Percentiles rank a stretch among this genome's conserved stretches.
phyloP scores from a whole-genome alignment of 2,329 filamentous ascomycete genomes.

The Fusarium compactum region DNA sequence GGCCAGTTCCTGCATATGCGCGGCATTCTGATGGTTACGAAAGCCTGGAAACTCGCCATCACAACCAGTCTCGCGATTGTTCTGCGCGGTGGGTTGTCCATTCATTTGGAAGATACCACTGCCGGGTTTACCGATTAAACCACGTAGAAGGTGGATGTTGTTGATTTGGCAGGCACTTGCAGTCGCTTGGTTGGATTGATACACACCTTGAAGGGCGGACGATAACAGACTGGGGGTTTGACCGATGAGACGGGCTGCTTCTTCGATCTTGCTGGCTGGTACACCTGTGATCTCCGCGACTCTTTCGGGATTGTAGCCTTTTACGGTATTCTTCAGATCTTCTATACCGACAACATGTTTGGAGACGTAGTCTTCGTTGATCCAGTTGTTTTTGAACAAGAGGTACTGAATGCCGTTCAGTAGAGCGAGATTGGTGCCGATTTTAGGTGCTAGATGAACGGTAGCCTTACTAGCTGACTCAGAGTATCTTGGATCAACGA shows the following conservation, averaged over 20 bases:
- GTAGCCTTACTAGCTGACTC: background rate
- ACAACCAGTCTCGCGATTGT: background rate
- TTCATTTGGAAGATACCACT: slow-evolving; percentile 11
- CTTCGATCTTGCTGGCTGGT: background rate
- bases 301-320: background rate
- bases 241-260: background rate
- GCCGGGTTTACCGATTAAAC: background rate
- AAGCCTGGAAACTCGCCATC: background rate
- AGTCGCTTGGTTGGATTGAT: background rate
- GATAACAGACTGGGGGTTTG: background rate
- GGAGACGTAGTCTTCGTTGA: background rate
- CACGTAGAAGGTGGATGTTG: background rate
- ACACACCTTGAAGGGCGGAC: background rate
- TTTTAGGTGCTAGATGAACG: background rate
- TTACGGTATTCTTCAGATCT: background rate
- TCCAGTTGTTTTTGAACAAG: background rate
- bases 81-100: background rate
- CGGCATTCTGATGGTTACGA: background rate
- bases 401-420: background rate
- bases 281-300: background rate
- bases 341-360: background rate
- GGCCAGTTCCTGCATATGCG: background rate
- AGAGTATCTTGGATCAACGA: background rate
- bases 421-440: background rate
- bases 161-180: slow-evolving; percentile 1